Base-by-base conservation (phyloP, 148 eudicot genomes). In the Fagopyrum homotropicum region DNA sequence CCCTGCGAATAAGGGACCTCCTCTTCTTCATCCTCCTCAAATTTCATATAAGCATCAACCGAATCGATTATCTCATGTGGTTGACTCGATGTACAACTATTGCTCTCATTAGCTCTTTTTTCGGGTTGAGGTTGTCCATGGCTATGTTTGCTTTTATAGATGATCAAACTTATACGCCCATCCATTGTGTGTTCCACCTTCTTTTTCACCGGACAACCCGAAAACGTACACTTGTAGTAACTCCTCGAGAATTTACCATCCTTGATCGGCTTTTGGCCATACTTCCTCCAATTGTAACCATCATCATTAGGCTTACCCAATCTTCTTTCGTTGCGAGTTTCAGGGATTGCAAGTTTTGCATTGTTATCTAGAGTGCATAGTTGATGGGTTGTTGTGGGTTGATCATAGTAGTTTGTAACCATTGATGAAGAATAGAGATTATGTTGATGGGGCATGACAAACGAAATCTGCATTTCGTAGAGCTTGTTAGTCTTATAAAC, bases 261-360 rank as follows among this genome's bases (percentile, higher is more conserved):
- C 83, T 93, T 92, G 35, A 90, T 93, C 66, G 89, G 98, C 79
- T 91, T 91, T 81, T 91, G 93, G 74, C 93, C 98, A 51, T 93
- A 93, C 72, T 93, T 91, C 55, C 93, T 79, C 98, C 98, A 93
- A 72, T 90, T 91, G 82, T 78, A 93, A 15, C 98, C 96, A 86
- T 93, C 97, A 57, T 86, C 92, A 7, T 87, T 86, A 76, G 94
- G 97, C 84, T 93, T 88, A 72, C 89, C 91, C 11, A 19, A 57
- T 57, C 35, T 57, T 57, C 22, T 57, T 17, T 5, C 35, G 10
- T 19, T 57, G 30, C 10, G 63, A 57, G 9, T 17, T 57, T 57
- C 63, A 1, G 30, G 5, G 35, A 19, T 19, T 4, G 11, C 52
- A 8, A 49, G 6, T 2, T 2, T 0, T 49, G 1, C 12, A 8